Conservation (phyloP, 2,329 filamentous ascomycete genomes). For the Sclerotinia spermophila region DNA sequence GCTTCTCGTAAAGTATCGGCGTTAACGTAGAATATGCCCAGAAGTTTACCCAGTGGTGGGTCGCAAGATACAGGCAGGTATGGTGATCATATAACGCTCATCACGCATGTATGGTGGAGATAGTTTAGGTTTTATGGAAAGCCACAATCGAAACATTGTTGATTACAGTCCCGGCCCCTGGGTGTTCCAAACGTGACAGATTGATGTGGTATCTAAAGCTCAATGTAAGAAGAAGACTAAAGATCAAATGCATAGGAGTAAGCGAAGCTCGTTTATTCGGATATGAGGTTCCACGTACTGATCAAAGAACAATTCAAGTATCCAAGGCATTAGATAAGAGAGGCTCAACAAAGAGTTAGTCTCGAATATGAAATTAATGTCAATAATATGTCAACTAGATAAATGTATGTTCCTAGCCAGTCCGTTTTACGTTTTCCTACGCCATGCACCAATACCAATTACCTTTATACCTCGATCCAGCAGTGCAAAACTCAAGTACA, state of each 20-base stretch:
- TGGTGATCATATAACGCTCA: no score
- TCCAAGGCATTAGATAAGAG: not conserved
- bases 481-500: not conserved
- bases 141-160: no score
- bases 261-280: not conserved
- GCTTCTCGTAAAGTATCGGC: no score
- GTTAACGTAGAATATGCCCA: no score
- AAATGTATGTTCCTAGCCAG: not conserved
- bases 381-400: not conserved
- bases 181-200: no score
- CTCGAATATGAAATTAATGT: not conserved
- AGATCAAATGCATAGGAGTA: not conserved
- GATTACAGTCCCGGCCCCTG: no score
- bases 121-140: no score
- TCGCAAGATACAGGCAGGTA: no score
- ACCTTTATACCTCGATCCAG: not conserved
- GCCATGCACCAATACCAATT: not conserved
- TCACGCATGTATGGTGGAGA: no score
- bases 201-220: not conserved
- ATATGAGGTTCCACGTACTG: not conserved
- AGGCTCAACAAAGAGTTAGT: not conserved
- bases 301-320: not conserved
- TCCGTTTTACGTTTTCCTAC: not conserved
- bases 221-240: not conserved
- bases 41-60: no score